Conservation (phyloP, 495 filamentous ascomycete species). For the Penicillium canescens region DNA sequence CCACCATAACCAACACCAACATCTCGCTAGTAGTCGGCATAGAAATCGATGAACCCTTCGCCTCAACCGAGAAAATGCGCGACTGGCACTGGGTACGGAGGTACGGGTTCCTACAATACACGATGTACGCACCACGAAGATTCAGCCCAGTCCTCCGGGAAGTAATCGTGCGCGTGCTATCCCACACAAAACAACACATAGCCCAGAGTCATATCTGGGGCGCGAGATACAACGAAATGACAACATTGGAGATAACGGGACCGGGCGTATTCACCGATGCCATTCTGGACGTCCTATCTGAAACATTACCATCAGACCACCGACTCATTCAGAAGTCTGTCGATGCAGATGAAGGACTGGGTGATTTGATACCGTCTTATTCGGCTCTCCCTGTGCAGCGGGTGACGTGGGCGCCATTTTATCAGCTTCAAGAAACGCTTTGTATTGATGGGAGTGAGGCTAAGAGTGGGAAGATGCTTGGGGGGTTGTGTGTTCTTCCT, state of each 20-base stretch:
- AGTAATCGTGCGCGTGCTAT: slow-evolving; percentile 36
- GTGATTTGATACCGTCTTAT: slow-evolving; percentile 18
- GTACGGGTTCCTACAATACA: slow-evolving; percentile 44
- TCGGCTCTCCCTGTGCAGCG: slow-evolving; percentile 17
- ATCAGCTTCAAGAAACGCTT: slow-evolving; percentile 27
- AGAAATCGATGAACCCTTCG: slow-evolving; percentile 44
- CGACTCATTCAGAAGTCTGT: slow-evolving; percentile 28
- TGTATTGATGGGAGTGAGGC: slow-evolving; percentile 34
- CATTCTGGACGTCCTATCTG: slow-evolving; percentile 37
- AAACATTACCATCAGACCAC: slow-evolving; percentile 32
- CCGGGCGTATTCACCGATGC: slow-evolving; percentile 44
- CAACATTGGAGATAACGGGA: slow-evolving; percentile 38
- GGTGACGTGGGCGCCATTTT: slow-evolving; percentile 47
- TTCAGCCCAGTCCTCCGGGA: slow-evolving; percentile 41
- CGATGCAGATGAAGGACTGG: slow-evolving; percentile 26
- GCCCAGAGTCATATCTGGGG: slow-evolving; percentile 14
- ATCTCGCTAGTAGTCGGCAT: slow-evolving; percentile 41
- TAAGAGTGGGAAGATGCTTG: slow-evolving; percentile 20
- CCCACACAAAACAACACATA: slow-evolving; percentile 34
- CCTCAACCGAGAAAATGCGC: slow-evolving; percentile 32
- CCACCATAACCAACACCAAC: slow-evolving; percentile 10
- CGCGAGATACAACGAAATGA: slow-evolving; percentile 27
- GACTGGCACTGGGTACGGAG: slow-evolving; percentile 42
- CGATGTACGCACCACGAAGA: slow-evolving; percentile 38
- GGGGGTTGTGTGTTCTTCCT: slow-evolving; percentile 42